Base-by-base conservation (phyloP, 495 filamentous ascomycete species). In the Aspergillus coremiiformis region DNA sequence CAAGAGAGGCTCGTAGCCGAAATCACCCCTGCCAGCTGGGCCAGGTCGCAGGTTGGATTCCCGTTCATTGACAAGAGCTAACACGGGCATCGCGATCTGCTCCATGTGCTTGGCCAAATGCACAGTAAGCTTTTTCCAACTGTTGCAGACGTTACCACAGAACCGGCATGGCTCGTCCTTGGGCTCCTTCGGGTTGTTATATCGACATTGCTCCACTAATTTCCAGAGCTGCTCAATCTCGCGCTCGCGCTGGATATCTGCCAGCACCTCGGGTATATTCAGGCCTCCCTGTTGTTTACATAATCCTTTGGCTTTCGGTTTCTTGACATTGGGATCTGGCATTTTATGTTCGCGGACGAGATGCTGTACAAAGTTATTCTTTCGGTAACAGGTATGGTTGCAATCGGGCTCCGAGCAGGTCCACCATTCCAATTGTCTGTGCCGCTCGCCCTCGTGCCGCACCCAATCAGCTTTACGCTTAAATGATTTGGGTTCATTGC, bases 391-490 rank as follows among this genome's bases (percentile, higher is more conserved):
- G 8, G 76, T 80, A 63, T 96, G 92, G 5, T 68, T 75, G 68
- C 92, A 96, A 49, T 94, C 92, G 1, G 81, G 75, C 30, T 86
- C 77, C 27, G 86, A 81, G 64, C 92, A 97, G 22, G 76, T 82
- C 92, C 92, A 97, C 84, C 87, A 93, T 59, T 96, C 92, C 6
- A 95, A 74, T 45, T 95, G 89, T 27, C 92, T 83, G 63, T 97
- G 92, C 49, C 85, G 83, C 67, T 97, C 92, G 59, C 89, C 95
- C 66, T 97, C 92, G 59, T 97, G 92, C 26, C 92, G 79, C 22
- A 97, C 90, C 92, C 92, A 97, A 63, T 97, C 92, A 15, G 92
- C 92, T 68, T 97, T 97, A 35, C 92, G 80, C 69, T 97, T 97
- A 75, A 96, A 97, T 20, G 89, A 92, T 66, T 95, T 95, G 21